Percentiles rank a stretch among this genome's conserved stretches.
Conservation (phyloP, 1,139 yeast species). For the Suhomyces chickasaworum region DNA sequence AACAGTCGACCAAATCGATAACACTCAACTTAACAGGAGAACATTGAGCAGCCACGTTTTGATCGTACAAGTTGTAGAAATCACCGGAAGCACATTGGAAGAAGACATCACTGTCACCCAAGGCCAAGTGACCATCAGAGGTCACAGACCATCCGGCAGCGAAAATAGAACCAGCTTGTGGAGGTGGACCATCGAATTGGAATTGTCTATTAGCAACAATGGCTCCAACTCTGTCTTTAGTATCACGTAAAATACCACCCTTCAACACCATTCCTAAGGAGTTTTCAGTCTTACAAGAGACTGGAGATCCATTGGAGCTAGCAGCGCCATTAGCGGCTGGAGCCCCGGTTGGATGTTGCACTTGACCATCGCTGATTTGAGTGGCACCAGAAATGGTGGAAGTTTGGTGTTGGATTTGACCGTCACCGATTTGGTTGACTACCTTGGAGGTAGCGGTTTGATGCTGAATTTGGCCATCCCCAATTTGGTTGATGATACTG, state of each 20-base stretch:
- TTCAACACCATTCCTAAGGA: slow-evolving; percentile 33
- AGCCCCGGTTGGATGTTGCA: slow-evolving; percentile 31
- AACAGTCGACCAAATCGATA: slow-evolving; percentile 66
- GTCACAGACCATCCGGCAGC: slow-evolving; percentile 84
- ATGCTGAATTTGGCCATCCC: slow-evolving; percentile 44
- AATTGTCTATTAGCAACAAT: slow-evolving; percentile 50
- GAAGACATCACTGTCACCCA: slow-evolving; percentile 66
- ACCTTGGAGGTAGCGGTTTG: slow-evolving; percentile 34
- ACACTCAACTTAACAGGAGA: slow-evolving; percentile 60
- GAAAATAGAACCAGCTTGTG: slow-evolving; percentile 48
- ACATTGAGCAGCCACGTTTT: slow-evolving; percentile 69
- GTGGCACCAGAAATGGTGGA: slow-evolving; percentile 34
- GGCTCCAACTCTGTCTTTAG: slow-evolving; percentile 41
- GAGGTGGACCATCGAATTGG: slow-evolving; percentile 50
- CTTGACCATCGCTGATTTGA: slow-evolving; percentile 37
- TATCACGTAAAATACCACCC: slow-evolving; percentile 34
- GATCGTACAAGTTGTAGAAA: slow-evolving; percentile 81
- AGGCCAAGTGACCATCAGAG: slow-evolving; percentile 64
- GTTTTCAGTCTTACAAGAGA: slow-evolving; percentile 31
- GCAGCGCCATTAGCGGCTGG: slow-evolving; percentile 7
- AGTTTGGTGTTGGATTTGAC: slow-evolving; percentile 49
- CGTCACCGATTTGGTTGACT: slow-evolving; percentile 57
- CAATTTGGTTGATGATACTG: slow-evolving; percentile 39
- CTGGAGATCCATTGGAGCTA: slow-evolving; percentile 7
- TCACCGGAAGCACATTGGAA: slow-evolving; percentile 80